Conservation (phyloP, 2,329 filamentous ascomycete species). For the Xylaria sp. region DNA sequence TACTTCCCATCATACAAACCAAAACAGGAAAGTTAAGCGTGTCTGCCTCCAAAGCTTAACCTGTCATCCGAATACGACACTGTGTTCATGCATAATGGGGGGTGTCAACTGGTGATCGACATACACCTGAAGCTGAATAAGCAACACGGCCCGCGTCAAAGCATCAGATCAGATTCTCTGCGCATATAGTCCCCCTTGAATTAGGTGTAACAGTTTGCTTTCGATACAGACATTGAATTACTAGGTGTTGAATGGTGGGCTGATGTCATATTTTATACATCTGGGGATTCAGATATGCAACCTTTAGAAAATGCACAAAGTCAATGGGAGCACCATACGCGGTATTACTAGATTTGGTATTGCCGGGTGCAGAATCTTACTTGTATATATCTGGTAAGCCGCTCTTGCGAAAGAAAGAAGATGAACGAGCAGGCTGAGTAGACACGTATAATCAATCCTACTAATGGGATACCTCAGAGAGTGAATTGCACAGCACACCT, state of each 20-base stretch:
- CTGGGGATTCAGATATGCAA: not conserved
- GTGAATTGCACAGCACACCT: not conserved
- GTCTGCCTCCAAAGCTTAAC: not conserved
- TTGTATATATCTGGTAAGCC: not conserved
- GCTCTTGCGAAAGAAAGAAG: not conserved
- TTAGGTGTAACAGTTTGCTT: not conserved
- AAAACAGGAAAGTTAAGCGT: not conserved
- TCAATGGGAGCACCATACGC: not conserved
- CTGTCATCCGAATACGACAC: constrained; percentile 2
- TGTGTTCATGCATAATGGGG: constrained; percentile 9
- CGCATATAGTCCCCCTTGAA: not conserved
- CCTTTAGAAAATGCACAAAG: no score
- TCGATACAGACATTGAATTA: not conserved
- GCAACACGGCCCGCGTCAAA: constrained; percentile 1
- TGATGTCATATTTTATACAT: not conserved
- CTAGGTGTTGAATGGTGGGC: not conserved
- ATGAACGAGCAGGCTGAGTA: not conserved
- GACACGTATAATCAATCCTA: not conserved
- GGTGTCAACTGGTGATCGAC: constrained; percentile 12
- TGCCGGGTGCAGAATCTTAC: not conserved
- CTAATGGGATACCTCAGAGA: not conserved
- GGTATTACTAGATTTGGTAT: not conserved
- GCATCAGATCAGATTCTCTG: constrained; percentile 11
- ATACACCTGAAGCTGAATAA: not conserved
- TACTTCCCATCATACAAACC: not conserved